Conservation (phyloP, 2,329 filamentous ascomycete species). For the Dactylonectria macrodidyma region DNA sequence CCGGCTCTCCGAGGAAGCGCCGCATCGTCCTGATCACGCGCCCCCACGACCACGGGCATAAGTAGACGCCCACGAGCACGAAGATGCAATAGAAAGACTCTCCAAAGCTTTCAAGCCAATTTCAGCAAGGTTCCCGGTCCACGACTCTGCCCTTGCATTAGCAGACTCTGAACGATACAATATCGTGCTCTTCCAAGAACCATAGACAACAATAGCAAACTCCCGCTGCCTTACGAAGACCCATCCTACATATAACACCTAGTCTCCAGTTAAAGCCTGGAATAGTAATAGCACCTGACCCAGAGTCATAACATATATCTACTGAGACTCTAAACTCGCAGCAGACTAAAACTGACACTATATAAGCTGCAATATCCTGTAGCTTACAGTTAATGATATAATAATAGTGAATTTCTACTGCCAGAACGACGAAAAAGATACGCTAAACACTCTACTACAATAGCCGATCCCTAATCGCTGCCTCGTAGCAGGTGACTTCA, state of each 20-base stretch:
- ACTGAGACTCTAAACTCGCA: conserved; percentile 21
- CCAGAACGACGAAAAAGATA: conserved; percentile 26
- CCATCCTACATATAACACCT: conserved; percentile 26
- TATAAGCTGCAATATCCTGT: conserved; percentile 34
- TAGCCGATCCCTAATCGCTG: conserved; percentile 29
- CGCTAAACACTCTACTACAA: conserved; percentile 30
- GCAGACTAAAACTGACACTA: too few relatives aligned
- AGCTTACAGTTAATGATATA: conserved; percentile 32
- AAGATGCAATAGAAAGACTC: too few relatives aligned
- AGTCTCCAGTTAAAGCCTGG: conserved; percentile 32
- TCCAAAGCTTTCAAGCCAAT: too few relatives aligned
- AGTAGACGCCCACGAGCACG: too few relatives aligned
- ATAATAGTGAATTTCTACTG: conserved; percentile 38
- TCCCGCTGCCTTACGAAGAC: too few relatives aligned
- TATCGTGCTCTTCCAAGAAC: conserved; percentile 33
- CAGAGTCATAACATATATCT: conserved; percentile 37
- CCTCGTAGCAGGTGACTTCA: conserved; percentile 38
- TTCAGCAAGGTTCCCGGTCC: too few relatives aligned
- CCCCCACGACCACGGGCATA: too few relatives aligned
- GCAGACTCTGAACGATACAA: conserved; percentile 33
- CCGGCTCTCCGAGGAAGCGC: too few relatives aligned
- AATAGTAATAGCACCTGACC: conserved; percentile 26
- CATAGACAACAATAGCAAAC: too few relatives aligned
- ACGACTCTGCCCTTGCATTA: conserved; percentile 34
- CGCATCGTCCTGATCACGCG: too few relatives aligned